These are phyloP conservation scores for Vicia sativa DNA, from an alignment of 306 rosid genomes.

Conservation along the genomic window DNA sequence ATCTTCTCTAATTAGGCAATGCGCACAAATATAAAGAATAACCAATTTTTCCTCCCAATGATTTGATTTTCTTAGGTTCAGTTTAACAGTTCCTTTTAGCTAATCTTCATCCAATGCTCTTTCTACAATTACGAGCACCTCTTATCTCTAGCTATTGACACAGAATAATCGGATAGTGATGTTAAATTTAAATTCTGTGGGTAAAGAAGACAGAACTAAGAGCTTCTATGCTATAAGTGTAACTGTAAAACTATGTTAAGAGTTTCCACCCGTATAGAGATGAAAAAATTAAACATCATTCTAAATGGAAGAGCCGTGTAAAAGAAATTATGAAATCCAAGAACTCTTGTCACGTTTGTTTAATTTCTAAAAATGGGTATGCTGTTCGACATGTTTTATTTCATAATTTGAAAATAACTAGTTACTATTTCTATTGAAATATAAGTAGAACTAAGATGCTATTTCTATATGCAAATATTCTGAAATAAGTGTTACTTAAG, in stretches of 20 bases:
- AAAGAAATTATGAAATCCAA: neutral
- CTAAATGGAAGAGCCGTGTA: constrained; percentile 1
- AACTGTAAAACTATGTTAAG: constrained; percentile 1
- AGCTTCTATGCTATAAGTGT: constrained; percentile 9
- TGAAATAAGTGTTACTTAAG: constrained; percentile 7
- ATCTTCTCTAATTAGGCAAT: constrained; percentile 5
- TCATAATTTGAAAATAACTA: constrained; percentile 10
- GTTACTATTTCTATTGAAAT: neutral
- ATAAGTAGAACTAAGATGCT: constrained; percentile 9
- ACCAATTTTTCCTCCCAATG: neutral
- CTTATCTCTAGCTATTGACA: neutral
- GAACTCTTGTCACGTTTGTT: neutral
- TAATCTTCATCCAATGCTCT: neutral
- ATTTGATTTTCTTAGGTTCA: neutral
- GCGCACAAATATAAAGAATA: constrained; percentile 17
- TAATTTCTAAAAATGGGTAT: neutral
- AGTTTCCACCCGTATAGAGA: neutral
- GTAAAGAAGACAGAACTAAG: neutral
- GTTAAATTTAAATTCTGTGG: neutral
- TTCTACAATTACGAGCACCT: constrained; percentile 3
- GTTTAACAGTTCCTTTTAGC: neutral
- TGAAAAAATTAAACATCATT: constrained; percentile 9
- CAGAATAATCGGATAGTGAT: neutral
- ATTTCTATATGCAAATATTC: neutral
- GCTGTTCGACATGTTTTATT: neutral